Percentiles rank a stretch among this genome's conserved stretches.
Evolutionary conservation across 441 rosid species (phyloP).

Genomic region (Gossypium trilobum): DNA sequence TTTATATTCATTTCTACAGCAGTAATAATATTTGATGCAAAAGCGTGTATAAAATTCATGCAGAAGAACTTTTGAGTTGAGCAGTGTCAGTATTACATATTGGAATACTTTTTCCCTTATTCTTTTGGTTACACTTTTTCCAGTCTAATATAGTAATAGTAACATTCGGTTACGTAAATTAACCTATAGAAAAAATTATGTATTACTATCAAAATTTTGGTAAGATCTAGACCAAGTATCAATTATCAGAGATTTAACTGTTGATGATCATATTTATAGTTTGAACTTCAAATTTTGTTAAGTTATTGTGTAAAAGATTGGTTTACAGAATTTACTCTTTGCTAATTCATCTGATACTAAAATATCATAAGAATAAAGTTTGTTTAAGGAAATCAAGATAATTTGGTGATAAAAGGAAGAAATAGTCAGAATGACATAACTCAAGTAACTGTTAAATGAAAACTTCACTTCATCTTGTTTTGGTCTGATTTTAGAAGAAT

Average conservation of each 20-base stretch:
- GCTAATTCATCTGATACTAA: neutral
- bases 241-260: neutral
- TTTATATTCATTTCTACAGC: constrained; percentile 8
- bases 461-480: neutral
- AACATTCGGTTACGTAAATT: neutral
- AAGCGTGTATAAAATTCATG: neutral
- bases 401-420: neutral
- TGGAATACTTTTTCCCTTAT: neutral
- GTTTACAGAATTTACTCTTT: neutral
- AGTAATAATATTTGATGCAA: constrained; percentile 2
- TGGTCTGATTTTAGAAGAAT: neutral
- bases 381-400: neutral
- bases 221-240: neutral
- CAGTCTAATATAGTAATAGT: neutral
- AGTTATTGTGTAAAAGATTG: neutral
- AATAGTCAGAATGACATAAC: neutral
- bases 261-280: neutral
- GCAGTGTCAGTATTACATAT: neutral
- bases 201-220: neutral
- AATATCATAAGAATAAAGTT: neutral
- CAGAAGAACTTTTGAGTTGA: neutral
- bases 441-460: neutral
- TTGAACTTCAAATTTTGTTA: neutral
- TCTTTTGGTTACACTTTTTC: neutral
- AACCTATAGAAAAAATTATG: neutral